Evolutionary conservation across 2,329 filamentous ascomycete genomes (phyloP).

Genomic region (Botrytis galanthina): DNA sequence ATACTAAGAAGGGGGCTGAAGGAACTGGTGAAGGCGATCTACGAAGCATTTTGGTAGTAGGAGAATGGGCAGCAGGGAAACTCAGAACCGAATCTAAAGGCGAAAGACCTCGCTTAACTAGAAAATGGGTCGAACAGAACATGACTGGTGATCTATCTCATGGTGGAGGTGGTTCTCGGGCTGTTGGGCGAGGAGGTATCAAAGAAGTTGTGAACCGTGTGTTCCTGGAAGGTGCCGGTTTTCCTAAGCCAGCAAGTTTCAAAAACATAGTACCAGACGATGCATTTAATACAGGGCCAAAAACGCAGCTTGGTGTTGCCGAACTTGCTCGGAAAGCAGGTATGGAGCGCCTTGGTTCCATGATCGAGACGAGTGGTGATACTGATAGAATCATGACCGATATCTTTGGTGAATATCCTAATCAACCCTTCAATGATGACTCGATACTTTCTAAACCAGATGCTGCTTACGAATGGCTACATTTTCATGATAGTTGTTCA

Average conservation of each 20-base stretch:
- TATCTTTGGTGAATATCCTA: conserved; percentile 82
- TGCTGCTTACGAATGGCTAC: conserved; percentile 80
- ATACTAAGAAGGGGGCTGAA: conserved; percentile 66
- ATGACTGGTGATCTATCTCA: conserved; percentile 66
- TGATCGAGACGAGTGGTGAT: conserved; percentile 77
- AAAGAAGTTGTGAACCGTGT: conserved; percentile 77
- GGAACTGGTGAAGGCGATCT: conserved; percentile 71
- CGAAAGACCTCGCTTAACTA: conserved; percentile 55
- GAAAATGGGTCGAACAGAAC: conserved; percentile 74
- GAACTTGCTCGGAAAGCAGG: conserved; percentile 71
- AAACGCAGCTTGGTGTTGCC: conserved; percentile 64
- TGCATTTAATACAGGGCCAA: conserved; percentile 42
- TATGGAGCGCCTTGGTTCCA: conserved; percentile 69
- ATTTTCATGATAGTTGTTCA: conserved; percentile 86
- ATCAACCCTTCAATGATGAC: conserved; percentile 89
- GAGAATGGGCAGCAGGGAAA: conserved; percentile 79
- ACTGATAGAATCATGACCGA: conserved; percentile 77
- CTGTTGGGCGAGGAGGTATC: conserved; percentile 66
- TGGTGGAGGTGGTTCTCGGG: conserved; percentile 68
- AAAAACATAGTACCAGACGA: conserved; percentile 31
- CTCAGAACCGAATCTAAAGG: conserved; percentile 51
- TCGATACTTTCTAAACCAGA: conserved; percentile 85
- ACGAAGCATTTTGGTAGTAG: conserved; percentile 79
- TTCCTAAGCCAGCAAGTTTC: conserved; percentile 43
- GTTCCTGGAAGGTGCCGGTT: conserved; percentile 76